Base-by-base conservation (phyloP, 1,284 basidiomycete species). In the Marasmius tenuissimus region DNA sequence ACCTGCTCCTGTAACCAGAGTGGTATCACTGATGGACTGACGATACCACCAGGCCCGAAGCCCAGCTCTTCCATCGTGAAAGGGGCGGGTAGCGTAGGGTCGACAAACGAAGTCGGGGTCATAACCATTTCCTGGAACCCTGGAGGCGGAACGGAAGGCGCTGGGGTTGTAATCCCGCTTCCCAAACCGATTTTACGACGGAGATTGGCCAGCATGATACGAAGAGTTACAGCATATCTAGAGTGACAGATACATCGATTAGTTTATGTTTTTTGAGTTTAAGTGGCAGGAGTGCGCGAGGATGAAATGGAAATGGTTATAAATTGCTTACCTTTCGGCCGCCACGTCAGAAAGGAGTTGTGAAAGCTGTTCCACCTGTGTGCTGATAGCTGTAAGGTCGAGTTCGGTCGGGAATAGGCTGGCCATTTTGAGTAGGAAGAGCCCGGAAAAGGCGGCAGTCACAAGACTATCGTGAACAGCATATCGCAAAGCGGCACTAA, bases 381-480 rank as follows among this genome's bases (percentile, higher is more conserved):
- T 80, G 48, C 85, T 88, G 71, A 94, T 93, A 4, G 84, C 84
- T 38, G 76, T 80, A 38, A 93, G 78, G 72, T 95, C 93, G 54
- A 94, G 78, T 68, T 94, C 92, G 10, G 85, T 76, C 0, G 92
- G 92, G 79, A 94, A 95, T 20, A 95, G 81, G 68, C 88, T 91
- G 57, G 91, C 92, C 86, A 94, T 94, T 77, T 97, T 97, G 65
- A 97, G 84, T 35, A 97, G 78, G 79, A 96, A 97, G 12, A 97
- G 84, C 3, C 93, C 94, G 7, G 94, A 94, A 74, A 97, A 97
- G 1, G 94, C 92, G 18, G 93, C 91, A 0, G 92, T 95, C 61
- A 96, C 95, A 57, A 97, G 87, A 66, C 88, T 92, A 72, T 97
- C 96, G 71, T 97, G 96, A 18, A 96, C 94, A 0, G 95, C 94